Evolutionary conservation across 192 early-diverging fungal genomes (phyloP), one percentile per base, ranked within the genome.

Genomic region (Entomortierella beljakovae): DNA sequence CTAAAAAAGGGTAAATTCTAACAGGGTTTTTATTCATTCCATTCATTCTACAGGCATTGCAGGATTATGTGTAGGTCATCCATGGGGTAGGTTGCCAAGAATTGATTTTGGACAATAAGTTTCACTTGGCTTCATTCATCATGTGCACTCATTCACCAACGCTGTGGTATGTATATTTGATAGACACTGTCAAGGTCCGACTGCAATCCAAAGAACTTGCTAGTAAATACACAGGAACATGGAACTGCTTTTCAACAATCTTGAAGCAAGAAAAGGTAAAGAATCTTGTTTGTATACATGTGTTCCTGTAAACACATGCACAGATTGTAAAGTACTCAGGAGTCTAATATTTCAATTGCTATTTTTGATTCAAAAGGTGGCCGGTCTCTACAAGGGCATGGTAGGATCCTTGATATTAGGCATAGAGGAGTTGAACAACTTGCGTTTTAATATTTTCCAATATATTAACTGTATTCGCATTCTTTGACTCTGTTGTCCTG

Each of bases 341-440:
- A 69, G 38, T 25, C 15, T 18, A 37, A 57, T 31, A 35, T n/a
- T 11, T 37, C 7, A 20, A 15, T 26, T 51, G 18, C 49, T 33
- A 6, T 37, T 38, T 23, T 1, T 11, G 16, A 38, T 1, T n/a
- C 0, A 10, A 15, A 68, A 88, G 87, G 69, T 88, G 61, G 59
- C 70, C 22, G 87, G 87, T 32, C 72, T 88, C 16, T 88, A 86
- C 59, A 88, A 88, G 81, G 87, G 87, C 68, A 88, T 88, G 87
- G 87, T 86, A 75, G 65, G 83, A 43, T 13, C 28, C 20, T 40
- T 61, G n/a, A n/a, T n/a, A n/a, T n/a, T n/a, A n/a, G n/a, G n/a
- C n/a, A n/a, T n/a, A n/a, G n/a, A n/a, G n/a, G n/a, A n/a, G n/a
- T n/a, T n/a, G n/a, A n/a, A n/a, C n/a, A n/a, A n/a, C n/a, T n/a